Evolutionary conservation across 768 basidiomycete species (phyloP).

Genomic region (Lentinula lateritia): DNA sequence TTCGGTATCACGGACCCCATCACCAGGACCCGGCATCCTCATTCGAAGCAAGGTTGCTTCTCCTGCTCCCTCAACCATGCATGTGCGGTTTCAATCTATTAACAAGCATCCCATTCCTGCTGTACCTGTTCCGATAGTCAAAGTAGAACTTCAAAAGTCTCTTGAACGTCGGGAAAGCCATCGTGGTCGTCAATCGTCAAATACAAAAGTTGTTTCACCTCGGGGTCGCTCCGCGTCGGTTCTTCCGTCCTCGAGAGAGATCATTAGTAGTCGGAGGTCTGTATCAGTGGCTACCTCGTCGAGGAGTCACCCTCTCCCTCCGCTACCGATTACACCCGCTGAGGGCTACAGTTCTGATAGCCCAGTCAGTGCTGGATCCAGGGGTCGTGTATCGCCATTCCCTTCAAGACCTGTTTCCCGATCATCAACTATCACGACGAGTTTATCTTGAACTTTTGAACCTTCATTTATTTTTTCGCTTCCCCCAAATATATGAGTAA

Average conservation of each 20-base stretch:
- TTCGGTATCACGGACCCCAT: not conserved
- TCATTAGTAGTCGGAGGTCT: not conserved
- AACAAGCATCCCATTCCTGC: not conserved
- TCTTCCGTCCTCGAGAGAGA: not conserved
- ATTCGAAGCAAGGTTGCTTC: not conserved
- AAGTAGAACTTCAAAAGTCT: not conserved
- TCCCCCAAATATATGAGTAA: not conserved
- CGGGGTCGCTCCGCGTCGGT: slow-evolving; percentile 1
- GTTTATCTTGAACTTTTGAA: not conserved
- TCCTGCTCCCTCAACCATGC: not conserved
- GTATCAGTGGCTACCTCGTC: not conserved
- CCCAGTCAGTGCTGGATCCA: not conserved
- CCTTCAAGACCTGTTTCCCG: slow-evolving; percentile 5
- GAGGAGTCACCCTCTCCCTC: not conserved
- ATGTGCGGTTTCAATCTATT: not conserved
- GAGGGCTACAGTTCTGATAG: not conserved
- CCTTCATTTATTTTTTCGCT: not conserved
- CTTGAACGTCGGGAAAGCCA: not conserved
- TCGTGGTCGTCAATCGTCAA: not conserved
- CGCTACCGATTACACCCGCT: not conserved
- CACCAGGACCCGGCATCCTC: not conserved
- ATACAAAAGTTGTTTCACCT: not conserved
- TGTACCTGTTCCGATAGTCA: not conserved
- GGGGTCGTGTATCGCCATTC: slow-evolving; percentile 1
- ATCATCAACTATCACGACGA: not conserved